Evolutionary conservation across 306 rosid genomes (phyloP).

Genomic region (Glycine soja): DNA sequence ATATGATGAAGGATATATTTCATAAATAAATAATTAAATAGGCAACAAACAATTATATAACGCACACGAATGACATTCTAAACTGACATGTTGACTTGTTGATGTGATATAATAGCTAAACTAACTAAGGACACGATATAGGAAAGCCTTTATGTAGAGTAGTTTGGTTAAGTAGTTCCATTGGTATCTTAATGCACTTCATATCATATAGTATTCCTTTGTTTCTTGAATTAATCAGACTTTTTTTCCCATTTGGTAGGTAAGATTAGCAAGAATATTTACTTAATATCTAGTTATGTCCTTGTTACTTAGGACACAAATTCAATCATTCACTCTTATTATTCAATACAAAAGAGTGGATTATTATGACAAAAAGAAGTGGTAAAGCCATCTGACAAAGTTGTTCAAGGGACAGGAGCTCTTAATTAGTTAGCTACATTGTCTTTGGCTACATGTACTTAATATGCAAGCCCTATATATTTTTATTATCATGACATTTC

Average conservation of each 20-base stretch:
- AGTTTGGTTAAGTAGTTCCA: conserved; percentile 27
- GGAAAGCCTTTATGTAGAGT: background rate
- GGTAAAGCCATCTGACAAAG: too few relatives aligned
- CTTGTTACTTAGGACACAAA: conserved; percentile 41
- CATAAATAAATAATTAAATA: too few relatives aligned
- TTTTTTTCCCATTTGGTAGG: conserved; percentile 35
- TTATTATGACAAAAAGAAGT: too few relatives aligned
- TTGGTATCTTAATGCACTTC: background rate
- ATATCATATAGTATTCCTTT: conserved; percentile 9
- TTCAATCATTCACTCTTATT: conserved; percentile 2
- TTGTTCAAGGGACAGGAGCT: too few relatives aligned
- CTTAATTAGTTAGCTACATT: background rate
- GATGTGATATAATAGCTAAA: background rate
- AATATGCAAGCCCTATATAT: background rate
- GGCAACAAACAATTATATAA: background rate
- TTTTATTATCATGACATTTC: background rate
- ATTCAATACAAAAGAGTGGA: background rate
- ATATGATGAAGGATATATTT: too few relatives aligned
- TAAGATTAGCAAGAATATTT: conserved; percentile 37
- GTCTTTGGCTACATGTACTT: background rate
- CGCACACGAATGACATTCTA: background rate
- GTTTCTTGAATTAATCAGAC: background rate
- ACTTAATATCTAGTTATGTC: conserved; percentile 27
- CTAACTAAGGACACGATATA: background rate
- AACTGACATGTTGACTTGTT: background rate